phyloP scores from a whole-genome alignment of 2,329 filamentous ascomycete genomes.

The Thelonectria rubi region DNA sequence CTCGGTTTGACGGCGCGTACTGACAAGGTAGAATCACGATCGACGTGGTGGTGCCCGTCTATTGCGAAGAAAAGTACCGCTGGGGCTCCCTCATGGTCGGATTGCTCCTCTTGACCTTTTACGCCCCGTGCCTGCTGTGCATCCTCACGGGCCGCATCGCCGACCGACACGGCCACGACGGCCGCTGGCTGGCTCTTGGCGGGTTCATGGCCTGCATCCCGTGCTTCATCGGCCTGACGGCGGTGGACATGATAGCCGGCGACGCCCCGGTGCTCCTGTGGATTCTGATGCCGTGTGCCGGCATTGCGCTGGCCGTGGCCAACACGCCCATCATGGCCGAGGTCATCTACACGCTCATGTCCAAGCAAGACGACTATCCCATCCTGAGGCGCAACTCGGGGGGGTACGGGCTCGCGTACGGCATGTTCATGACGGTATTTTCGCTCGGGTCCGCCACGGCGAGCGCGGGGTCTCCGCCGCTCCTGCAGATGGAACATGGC shows the following conservation, averaged over 20 bases:
- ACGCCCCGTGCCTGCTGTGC: constrained; percentile 23
- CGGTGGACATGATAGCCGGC: constrained; percentile 9
- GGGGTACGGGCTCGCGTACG: constrained; percentile 28
- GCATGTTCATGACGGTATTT: constrained; percentile 29
- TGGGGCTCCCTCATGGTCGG: constrained; percentile 18
- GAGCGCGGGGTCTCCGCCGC: constrained; percentile 13
- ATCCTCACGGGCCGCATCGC: constrained; percentile 21
- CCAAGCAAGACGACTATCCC: constrained; percentile 22
- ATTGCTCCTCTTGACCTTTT: constrained; percentile 23
- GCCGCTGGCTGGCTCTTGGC: constrained; percentile 22
- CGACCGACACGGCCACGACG: constrained; percentile 21
- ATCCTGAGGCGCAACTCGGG: constrained; percentile 23
- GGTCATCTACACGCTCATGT: constrained; percentile 19
- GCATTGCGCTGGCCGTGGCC: constrained; percentile 24
- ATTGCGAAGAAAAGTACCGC: constrained; percentile 15
- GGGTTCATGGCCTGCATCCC: constrained; percentile 23
- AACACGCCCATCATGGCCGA: constrained; percentile 30
- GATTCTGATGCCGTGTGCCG: constrained; percentile 23
- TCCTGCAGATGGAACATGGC: constrained; percentile 18
- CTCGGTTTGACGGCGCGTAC: background rate
- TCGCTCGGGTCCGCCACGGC: constrained; percentile 26
- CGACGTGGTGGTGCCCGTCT: constrained; percentile 23
- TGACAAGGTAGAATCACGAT: constrained; percentile 24
- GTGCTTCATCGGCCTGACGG: constrained; percentile 18
- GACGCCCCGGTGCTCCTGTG: constrained; percentile 13